These are phyloP conservation scores for Zygosaccharomyces pseudobailii DNA, from an alignment of 1,139 yeast species.

Conservation along the genomic window DNA sequence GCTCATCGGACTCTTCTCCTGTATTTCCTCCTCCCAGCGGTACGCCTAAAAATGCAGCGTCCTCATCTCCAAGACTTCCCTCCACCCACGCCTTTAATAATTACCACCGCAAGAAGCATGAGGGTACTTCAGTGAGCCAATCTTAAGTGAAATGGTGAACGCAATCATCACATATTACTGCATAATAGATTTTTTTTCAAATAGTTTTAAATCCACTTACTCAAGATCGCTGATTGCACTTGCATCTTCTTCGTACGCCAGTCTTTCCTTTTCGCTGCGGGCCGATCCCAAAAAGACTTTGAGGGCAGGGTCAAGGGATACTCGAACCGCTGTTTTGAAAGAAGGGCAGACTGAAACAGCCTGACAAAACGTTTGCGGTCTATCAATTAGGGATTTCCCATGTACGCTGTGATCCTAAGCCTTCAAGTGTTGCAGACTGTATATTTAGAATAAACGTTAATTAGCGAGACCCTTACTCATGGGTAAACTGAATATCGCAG, in stretches of 20 bases:
- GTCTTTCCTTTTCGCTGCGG: not conserved
- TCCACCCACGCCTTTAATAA: not conserved
- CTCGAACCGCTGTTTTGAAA: not conserved
- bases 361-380: not conserved
- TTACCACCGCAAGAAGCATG: conserved; percentile 1
- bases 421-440: not conserved
- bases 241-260: not conserved
- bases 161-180: not conserved
- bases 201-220: not conserved
- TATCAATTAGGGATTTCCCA: not conserved
- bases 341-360: not conserved
- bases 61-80: conserved; percentile 4
- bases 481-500: conserved; percentile 4
- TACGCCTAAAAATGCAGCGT: conserved; percentile 9
- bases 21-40: conserved; percentile 2
- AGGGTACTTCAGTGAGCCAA: conserved; percentile 1
- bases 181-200: not conserved
- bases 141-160: not conserved
- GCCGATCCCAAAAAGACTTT: not conserved
- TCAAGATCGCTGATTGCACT: not conserved
- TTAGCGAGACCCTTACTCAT: not conserved
- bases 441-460: not conserved
- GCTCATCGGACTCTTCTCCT: conserved; percentile 13
- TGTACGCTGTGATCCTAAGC: not conserved
- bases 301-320: conserved; percentile 1